Conservation (phyloP, 192 early-diverging fungal species). For the Umbelopsis sp. region DNA sequence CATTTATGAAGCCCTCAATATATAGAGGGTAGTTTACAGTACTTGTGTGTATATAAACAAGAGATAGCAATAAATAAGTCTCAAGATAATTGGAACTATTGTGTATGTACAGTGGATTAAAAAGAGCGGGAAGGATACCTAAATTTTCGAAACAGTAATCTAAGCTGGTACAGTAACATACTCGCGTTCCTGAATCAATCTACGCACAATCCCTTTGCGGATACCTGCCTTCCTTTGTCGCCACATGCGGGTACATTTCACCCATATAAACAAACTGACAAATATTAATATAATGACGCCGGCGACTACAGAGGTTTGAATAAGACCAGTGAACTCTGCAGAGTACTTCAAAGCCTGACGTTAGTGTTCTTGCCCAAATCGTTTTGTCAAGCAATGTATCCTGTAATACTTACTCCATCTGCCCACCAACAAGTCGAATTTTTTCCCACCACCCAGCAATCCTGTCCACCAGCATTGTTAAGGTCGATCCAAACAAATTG, state of each 20-base stretch:
- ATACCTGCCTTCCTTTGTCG: slow-evolving; percentile 21
- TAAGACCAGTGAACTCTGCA: slow-evolving; percentile 20
- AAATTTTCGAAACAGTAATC: background rate
- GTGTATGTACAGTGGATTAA: background rate
- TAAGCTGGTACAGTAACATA: slow-evolving; percentile 36
- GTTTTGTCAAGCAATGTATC: background rate
- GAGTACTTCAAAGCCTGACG: background rate
- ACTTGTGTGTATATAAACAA: slow-evolving; percentile 5
- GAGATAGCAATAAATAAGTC: no score
- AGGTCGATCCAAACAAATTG: slow-evolving; percentile 29
- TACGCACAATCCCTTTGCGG: slow-evolving; percentile 23
- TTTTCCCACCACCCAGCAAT: slow-evolving; percentile 32
- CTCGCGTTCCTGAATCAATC: slow-evolving; percentile 26
- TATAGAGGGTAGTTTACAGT: slow-evolving; percentile 4
- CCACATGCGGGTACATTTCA: slow-evolving; percentile 32
- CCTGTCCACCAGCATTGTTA: slow-evolving; percentile 11
- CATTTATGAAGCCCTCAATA: background rate
- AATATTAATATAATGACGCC: slow-evolving; percentile 35
- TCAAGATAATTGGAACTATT: background rate
- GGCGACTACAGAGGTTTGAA: slow-evolving; percentile 22
- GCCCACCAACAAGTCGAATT: slow-evolving; percentile 31
- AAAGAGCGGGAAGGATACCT: background rate
- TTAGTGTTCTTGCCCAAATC: background rate
- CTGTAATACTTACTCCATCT: slow-evolving; percentile 17
- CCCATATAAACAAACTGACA: slow-evolving; percentile 26